Percentiles rank a stretch among this genome's conserved stretches.
Evolutionary conservation across 2,329 filamentous ascomycete species (phyloP).

Genomic region (Colletotrichum tabaci): DNA sequence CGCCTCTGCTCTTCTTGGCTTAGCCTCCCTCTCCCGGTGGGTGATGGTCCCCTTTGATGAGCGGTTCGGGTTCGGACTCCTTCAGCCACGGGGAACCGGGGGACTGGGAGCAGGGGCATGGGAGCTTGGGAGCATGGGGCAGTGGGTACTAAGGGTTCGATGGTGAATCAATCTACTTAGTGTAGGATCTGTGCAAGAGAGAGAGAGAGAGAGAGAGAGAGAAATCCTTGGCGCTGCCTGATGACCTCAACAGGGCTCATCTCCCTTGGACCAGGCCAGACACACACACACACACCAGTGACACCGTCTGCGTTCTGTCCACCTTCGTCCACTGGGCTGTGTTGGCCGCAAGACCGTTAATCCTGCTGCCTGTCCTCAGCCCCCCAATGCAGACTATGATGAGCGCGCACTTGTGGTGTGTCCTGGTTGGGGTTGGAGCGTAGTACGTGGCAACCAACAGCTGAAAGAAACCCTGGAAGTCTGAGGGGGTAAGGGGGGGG

Average conservation of each 20-base stretch:
- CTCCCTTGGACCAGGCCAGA: background rate
- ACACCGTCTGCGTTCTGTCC: background rate
- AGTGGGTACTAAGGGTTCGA: background rate
- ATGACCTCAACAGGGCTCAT: background rate
- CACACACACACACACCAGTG: background rate
- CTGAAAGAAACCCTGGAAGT: background rate
- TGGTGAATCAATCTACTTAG: too few species aligned
- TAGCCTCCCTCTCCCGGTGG: background rate
- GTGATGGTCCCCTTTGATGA: background rate
- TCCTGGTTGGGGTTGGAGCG: background rate
- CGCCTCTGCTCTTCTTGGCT: slow-evolving; percentile 17
- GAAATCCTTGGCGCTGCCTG: background rate
- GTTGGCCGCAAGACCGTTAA: background rate
- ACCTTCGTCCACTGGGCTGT: background rate
- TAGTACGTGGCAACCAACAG: background rate
- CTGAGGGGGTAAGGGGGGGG: background rate
- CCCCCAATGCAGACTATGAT: background rate
- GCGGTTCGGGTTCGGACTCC: slow-evolving; percentile 2
- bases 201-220: too few species aligned
- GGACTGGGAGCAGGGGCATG: background rate
- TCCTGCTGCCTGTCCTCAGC: slow-evolving; percentile 1
- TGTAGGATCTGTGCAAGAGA: too few species aligned
- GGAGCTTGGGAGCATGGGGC: background rate
- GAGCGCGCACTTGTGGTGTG: background rate
- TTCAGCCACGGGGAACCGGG: slow-evolving; percentile 3